Percentiles rank a stretch among this genome's conserved stretches.
phyloP scores from a whole-genome alignment of 371 early-diverging fungal species.

The Mucor mucedo region DNA sequence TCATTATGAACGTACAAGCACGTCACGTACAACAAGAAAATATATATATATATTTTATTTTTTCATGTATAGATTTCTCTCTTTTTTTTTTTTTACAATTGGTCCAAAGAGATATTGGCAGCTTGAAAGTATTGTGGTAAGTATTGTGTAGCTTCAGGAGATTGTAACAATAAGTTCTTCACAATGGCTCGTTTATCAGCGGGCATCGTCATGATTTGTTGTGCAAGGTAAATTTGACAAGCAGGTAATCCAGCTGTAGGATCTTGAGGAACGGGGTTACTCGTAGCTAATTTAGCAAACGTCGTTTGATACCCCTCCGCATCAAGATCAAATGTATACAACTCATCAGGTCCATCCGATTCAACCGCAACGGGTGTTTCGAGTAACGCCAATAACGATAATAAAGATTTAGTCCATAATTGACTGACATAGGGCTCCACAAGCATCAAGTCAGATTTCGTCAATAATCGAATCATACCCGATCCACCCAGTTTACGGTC shows the following conservation, averaged over 20 bases:
- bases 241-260: constrained; percentile 46
- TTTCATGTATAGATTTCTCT: too few relatives aligned
- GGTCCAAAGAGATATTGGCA: constrained; percentile 40
- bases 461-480: constrained; percentile 70
- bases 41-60: too few relatives aligned
- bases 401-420: constrained; percentile 60
- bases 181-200: constrained; percentile 36
- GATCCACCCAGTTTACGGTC: constrained; percentile 77
- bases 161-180: constrained; percentile 26
- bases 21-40: neutral
- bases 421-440: constrained; percentile 53
- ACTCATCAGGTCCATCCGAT: constrained; percentile 69
- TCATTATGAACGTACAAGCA: neutral
- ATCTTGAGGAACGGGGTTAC: constrained; percentile 50
- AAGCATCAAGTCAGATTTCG: constrained; percentile 55
- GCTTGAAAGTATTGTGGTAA: constrained; percentile 47
- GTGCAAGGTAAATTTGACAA: constrained; percentile 43
- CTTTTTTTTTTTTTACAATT: constrained; percentile 12
- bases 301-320: constrained; percentile 79
- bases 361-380: constrained; percentile 62
- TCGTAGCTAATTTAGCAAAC: constrained; percentile 69
- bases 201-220: constrained; percentile 44
- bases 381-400: constrained; percentile 53
- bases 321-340: constrained; percentile 75
- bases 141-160: constrained; percentile 32